Evolutionary conservation across 1,139 yeast species (phyloP).

Genomic region (Pichia norvegensis): DNA sequence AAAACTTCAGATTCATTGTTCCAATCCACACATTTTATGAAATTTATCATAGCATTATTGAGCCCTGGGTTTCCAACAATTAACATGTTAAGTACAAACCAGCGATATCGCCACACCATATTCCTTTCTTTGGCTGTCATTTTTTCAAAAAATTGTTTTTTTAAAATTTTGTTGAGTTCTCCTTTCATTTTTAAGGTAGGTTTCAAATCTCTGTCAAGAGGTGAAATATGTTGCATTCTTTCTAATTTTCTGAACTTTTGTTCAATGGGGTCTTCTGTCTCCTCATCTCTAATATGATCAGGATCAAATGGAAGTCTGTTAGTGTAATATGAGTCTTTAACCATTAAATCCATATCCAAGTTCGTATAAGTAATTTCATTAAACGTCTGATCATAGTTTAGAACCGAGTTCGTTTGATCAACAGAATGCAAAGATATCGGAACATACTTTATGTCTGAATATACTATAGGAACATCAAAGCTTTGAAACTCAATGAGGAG

Average conservation of each 20-base stretch:
- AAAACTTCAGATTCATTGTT: constrained; percentile 72
- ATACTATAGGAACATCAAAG: constrained; percentile 77
- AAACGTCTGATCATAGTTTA: constrained; percentile 20
- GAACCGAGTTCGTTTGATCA: constrained; percentile 17
- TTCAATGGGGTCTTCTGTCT: constrained; percentile 71
- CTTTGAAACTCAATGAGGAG: constrained; percentile 64
- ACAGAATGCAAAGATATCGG: constrained; percentile 26
- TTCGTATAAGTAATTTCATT: constrained; percentile 24
- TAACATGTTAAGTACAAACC: constrained; percentile 64
- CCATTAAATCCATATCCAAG: constrained; percentile 27
- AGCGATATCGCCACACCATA: constrained; percentile 85
- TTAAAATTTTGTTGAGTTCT: constrained; percentile 57
- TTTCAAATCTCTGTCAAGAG: constrained; percentile 75
- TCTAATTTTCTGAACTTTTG: constrained; percentile 77
- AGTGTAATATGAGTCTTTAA: constrained; percentile 3
- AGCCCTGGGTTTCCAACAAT: constrained; percentile 27
- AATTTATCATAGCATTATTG: constrained; percentile 48
- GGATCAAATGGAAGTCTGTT: constrained; percentile 42
- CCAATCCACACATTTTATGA: constrained; percentile 83
- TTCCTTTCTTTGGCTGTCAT: constrained; percentile 80
- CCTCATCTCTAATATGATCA: constrained; percentile 40
- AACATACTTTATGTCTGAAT: constrained; percentile 49
- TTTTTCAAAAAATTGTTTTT: constrained; percentile 78
- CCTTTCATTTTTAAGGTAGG: constrained; percentile 83
- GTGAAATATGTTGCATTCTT: constrained; percentile 69